Base-by-base conservation (phyloP, 2,329 filamentous ascomycete species). In the Chaetothyriales sp. region DNA sequence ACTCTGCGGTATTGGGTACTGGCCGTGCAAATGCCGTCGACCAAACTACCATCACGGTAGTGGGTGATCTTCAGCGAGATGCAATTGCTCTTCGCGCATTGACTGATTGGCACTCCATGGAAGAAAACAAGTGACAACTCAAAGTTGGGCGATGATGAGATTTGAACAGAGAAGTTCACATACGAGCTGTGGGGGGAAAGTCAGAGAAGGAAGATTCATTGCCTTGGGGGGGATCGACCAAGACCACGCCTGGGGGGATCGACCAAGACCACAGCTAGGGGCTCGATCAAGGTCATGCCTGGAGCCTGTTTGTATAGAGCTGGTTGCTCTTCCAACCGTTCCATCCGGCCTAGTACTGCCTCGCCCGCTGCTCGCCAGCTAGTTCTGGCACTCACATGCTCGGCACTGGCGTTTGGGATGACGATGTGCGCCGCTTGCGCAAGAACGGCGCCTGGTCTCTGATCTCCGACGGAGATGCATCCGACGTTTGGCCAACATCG, bases 101-200 rank as follows among this genome's bases (percentile, higher is more conserved):
- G 59, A 61, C 59, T 61, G 50, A 61, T 60, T 58, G 56, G 56
- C 59, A 61, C 58, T 46, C 54, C 58, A 61, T 53, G 51, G 55
- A 55, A 47, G 13, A 43, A 55, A 43, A 54, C 52, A 58, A 56
- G 58, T 61, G 59, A 60, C 58, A 60, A 60, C 58, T 61, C 46
- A 61, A 61, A 51, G 51, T 58, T 50, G 49, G 59, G 59, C 58
- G 58, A 55, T 54, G 10, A 43, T 50, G 44, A 18, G 33, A 47
- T 37, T 18, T 10, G 19, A 29, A 43, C 33, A 40, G 33, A 40
- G 33, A 40, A 15, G 33, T 40, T 40, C 33, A 40, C 33, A 40
- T 40, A 40, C 33, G 33, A 40, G 33, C 33, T 40, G 33, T 40
- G 33, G 33, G 33, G 29, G 33, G 13, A 40, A 40, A 40, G 33